These are phyloP conservation scores for Pseudovirgaria hyperparasitica DNA, from an alignment of 2,329 filamentous ascomycete species.

Conservation along the genomic window DNA sequence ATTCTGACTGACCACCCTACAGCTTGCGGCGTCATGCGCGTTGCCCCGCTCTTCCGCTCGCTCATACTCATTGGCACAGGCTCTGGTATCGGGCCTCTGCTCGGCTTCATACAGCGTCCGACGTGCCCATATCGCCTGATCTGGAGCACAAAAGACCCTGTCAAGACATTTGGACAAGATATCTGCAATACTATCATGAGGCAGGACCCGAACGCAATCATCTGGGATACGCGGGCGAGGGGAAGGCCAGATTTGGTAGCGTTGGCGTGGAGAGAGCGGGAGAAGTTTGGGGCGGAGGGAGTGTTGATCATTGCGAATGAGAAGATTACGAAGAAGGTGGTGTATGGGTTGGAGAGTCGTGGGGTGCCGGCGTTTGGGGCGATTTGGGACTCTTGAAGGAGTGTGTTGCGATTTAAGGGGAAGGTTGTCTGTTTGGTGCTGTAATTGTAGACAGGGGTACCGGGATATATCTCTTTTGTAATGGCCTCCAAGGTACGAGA, in stretches of 20 bases:
- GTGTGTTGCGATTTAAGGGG: no score
- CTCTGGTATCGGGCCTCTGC: slow-evolving; percentile 19
- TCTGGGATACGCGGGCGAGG: slow-evolving; percentile 49
- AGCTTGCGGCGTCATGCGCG: slow-evolving; percentile 8
- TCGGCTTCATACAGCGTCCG: slow-evolving; percentile 37
- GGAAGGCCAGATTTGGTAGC: slow-evolving; percentile 49
- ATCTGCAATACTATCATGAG: slow-evolving; percentile 41
- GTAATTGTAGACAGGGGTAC: no score
- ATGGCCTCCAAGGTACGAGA: no score
- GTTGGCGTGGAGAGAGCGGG: slow-evolving; percentile 39
- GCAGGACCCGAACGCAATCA: slow-evolving; percentile 47
- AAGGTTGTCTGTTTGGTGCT: no score
- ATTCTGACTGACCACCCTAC: slow-evolving; percentile 7
- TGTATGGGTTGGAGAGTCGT: slow-evolving; percentile 52
- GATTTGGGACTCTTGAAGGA: slow-evolving; percentile 52
- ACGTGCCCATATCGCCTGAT: slow-evolving; percentile 46
- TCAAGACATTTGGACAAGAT: slow-evolving; percentile 46
- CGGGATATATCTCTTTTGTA: no score
- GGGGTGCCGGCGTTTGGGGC: slow-evolving; percentile 56
- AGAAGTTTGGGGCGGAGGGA: slow-evolving; percentile 43
- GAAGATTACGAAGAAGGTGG: slow-evolving; percentile 51
- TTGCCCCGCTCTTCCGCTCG: slow-evolving; percentile 10
- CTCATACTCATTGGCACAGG: slow-evolving; percentile 12
- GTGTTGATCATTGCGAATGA: slow-evolving; percentile 61
- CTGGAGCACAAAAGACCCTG: slow-evolving; percentile 52